Evolutionary conservation across 164 flowering plant species (phyloP).

Genomic region (Annona squamosa): DNA sequence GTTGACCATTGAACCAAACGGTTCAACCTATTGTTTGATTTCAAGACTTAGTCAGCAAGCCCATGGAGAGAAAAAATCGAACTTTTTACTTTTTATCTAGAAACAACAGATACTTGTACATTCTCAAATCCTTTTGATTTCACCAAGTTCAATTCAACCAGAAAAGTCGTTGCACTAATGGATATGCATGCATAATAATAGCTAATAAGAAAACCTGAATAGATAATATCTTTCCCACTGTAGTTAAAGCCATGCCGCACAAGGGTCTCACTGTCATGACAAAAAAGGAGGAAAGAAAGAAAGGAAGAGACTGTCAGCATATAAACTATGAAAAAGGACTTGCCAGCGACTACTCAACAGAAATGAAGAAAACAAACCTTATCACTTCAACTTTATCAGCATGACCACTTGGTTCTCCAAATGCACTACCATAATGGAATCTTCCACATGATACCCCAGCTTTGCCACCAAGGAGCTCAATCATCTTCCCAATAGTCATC

Average conservation of each 20-base stretch:
- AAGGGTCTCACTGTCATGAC: conserved; percentile 64
- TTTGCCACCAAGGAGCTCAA: conserved; percentile 96
- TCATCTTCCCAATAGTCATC: conserved; percentile 99
- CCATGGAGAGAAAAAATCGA: too few relatives aligned
- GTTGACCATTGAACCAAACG: too few relatives aligned
- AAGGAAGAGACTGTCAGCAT: not conserved
- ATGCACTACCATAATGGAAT: conserved; percentile 98
- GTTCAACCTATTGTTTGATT: too few relatives aligned
- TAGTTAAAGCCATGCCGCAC: conserved; percentile 89
- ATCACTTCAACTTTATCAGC: conserved; percentile 89
- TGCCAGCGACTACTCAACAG: not conserved
- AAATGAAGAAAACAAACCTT: conserved; percentile 41
- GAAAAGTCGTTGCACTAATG: not conserved
- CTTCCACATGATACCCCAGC: conserved; percentile 95
- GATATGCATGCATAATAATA: not conserved
- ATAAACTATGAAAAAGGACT: not conserved
- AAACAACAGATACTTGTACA: not conserved
- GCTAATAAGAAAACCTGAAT: conserved; percentile 57
- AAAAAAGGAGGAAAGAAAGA: not conserved
- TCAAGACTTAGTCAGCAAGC: too few relatives aligned
- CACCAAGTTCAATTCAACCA: not conserved
- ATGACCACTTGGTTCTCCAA: conserved; percentile 98
- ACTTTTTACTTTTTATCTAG: too few relatives aligned
- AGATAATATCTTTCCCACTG: conserved; percentile 84
- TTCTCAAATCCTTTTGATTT: not conserved